A percentile compares a stretch with the other conserved stretches of the same genome.
Conservation (phyloP, 176 grass and related monocot genomes). For the Chrysopogon serrulatus region DNA sequence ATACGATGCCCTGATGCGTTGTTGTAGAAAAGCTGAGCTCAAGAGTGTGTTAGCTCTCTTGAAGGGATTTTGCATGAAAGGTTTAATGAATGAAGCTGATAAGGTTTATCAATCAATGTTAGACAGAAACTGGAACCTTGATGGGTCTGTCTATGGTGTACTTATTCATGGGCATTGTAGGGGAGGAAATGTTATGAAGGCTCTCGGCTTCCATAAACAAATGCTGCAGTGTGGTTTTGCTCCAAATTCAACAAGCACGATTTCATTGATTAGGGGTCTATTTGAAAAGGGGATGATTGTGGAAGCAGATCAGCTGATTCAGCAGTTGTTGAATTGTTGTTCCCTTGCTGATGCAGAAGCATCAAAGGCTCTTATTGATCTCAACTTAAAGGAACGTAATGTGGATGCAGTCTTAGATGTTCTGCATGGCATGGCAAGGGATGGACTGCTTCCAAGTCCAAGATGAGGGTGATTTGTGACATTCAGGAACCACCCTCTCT, state of each 20-base stretch:
- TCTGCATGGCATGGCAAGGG: constrained; percentile 63
- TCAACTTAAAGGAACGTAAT: constrained; percentile 70
- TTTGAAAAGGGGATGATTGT: constrained; percentile 46
- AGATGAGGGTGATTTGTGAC: constrained; percentile 24
- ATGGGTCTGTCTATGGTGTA: constrained; percentile 54
- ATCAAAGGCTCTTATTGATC: constrained; percentile 59
- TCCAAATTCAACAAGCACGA: constrained; percentile 57
- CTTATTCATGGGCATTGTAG: constrained; percentile 83
- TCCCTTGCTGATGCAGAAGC: constrained; percentile 55
- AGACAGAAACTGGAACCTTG: constrained; percentile 56
- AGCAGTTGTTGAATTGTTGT: constrained; percentile 52
- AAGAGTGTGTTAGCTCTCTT: constrained; percentile 66
- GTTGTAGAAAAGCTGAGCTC: constrained; percentile 63
- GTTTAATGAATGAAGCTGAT: constrained; percentile 82
- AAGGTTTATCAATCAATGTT: constrained; percentile 59
- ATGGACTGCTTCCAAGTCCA: constrained; percentile 67
- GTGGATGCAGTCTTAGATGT: constrained; percentile 54
- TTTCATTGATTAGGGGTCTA: constrained; percentile 68
- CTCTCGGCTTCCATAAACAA: constrained; percentile 53
- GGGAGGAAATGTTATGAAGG: constrained; percentile 61
- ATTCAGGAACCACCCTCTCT: constrained; percentile 10
- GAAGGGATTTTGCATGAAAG: constrained; percentile 84
- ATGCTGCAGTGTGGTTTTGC: constrained; percentile 65
- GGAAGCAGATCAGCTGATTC: constrained; percentile 47
- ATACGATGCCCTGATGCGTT: constrained; percentile 56